Evolutionary conservation across 257 asterid species (phyloP), one percentile per base, ranked within the genome.

Genomic region (Primulina tabacum): DNA sequence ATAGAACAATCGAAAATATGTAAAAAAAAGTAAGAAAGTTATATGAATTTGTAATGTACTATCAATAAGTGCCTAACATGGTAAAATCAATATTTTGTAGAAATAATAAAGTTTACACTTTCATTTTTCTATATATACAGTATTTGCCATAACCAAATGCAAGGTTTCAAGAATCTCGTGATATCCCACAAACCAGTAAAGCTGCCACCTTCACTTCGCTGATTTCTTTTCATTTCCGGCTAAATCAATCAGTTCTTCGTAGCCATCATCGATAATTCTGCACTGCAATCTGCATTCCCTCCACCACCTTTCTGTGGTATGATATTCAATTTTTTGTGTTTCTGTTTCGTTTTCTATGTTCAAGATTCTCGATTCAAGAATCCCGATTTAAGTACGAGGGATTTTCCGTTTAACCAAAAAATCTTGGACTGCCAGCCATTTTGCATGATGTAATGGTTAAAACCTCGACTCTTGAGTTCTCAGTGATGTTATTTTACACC

Each of bases 361-460:
- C 60, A 56, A 74, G 75, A 75, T 74, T 75, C 84, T 65, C 67
- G 77, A 57, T 73, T 55, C 55, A 40, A 40, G 16, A 3, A 1
- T 40, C 52, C 21, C 21, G 29, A n/a, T 18, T 35, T 10, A 3
- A 10, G 17, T 11, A 10, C 17, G 52, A 40, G 52, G 17, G 11
- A 11, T 40, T 40, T 40, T 8, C 52, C 52, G 17, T 24, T 40
- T 10, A 40, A 40, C 52, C 52, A 40, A 40, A 2, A 4, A 40
- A 40, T 40, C 52, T 40, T 40, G 52, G 52, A 11, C 52, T 10
- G 52, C 52, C 52, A 40, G 52, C 16, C 17, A 40, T 40, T 40
- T 40, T 2, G 52, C 52, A 40, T 11, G 52, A 40, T 40, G 52
- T 40, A 37, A 40, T 40, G 16, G 2, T 40, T 4, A 8, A 2